Evolutionary conservation across 495 filamentous ascomycete genomes (phyloP), one percentile per base, ranked within the genome.

Genomic region (Trichoderma reesei): DNA sequence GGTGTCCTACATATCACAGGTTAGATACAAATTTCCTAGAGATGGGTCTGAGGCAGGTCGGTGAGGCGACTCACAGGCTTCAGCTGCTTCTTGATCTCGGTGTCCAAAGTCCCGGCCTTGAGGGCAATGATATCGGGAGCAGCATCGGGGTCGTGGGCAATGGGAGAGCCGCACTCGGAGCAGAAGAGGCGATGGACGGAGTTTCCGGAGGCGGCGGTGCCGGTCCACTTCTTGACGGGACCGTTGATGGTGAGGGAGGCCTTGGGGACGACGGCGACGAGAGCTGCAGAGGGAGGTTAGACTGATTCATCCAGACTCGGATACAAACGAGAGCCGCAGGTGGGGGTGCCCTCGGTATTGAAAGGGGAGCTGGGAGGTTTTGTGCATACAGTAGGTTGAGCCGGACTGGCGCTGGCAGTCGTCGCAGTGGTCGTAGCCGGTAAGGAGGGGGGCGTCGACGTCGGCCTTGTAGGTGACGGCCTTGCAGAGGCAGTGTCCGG

Each of bases 331-430:
- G 14, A 46, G 26, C 26, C 6, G n/a, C 13, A 14, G 42, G n/a
- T n/a, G 42, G 42, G 13, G 42, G 4, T 0, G 8, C 39, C 1
- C 1, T 41, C 13, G 39, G 13, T 1, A 41, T 13, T 41, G 44
- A 48, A 46, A 41, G 0, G 26, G 5, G 37, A 41, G 26, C 26
- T 26, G 26, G 33, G 62, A 51, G 37, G 56, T 9, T 48, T 16
- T 16, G 37, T 39, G 69, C 77, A 59, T 73, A 88, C 85, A 88
- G 71, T 88, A 88, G 64, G 85, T 86, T 8, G 85, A 87, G 63
- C 86, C 86, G 61, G 76, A 79, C 73, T 88, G 86, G 68, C 86
- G 84, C 71, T 88, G 86, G 79, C 86, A 88, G 72, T 88, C 86
- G 68, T 88, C 86, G 69, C 86, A 88, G 77, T 88, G 86, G 68